Evolutionary conservation across 371 early-diverging fungal species (phyloP), one percentile per base, ranked within the genome.

Genomic region (Mucor plumbeus): DNA sequence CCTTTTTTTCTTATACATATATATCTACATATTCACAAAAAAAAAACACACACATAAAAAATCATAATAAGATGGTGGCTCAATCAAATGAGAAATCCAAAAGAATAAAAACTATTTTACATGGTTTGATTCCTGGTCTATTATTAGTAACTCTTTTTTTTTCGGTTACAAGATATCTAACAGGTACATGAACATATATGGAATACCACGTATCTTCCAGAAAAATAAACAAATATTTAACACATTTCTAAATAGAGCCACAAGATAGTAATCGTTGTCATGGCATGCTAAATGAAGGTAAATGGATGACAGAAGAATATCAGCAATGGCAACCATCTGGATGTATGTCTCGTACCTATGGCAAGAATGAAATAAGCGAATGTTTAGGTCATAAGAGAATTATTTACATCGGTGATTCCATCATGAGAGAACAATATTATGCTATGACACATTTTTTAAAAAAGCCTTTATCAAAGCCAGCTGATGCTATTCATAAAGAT

Each of bases 351-450:
- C 81, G 84, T 14, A 71, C 73, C 8, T 91, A 90, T 70, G 71
- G 68, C 39, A 57, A 66, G 1, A 38, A 67, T 7, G 80, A 86
- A 6, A 66, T 85, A 7, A 38, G 61, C 3, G 61, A 55, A n/a
- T 92, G 93, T 50, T 62, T 86, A 5, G 67, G 62, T 13, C 73
- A 72, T 43, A 70, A 81, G 1, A 78, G 80, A 7, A 71, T 85
- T 11, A 67, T 89, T 7, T 88, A 90, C 73, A 77, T 89, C 50
- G 73, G 73, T 5, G 73, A 73, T 36, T 73, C 73, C 3, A 79
- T 87, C 1, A 83, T 84, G 44, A 85, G 92, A 41, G 76, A 84
- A 41, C 84, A 88, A 56, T 92, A 82, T 71, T 81, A 85, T 36
- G 80, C 88, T 0, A 62, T 87, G 31, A 81, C 80, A 9, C 67